phyloP scores from a whole-genome alignment of 352 stramenopile species.

The Pythium aphanidermatum region DNA sequence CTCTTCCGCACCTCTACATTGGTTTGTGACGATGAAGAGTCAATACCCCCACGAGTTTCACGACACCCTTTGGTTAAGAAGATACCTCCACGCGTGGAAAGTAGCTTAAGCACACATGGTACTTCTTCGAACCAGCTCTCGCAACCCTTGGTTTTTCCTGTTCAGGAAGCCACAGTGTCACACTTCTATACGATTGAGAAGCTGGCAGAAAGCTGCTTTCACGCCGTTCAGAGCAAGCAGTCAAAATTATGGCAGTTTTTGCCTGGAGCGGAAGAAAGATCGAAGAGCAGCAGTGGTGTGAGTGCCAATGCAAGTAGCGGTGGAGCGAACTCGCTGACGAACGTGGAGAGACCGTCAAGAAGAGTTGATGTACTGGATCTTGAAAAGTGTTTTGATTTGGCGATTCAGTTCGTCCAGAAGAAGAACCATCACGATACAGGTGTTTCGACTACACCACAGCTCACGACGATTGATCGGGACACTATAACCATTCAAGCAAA shows the following conservation, averaged over 20 bases:
- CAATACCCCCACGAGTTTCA: slow-evolving; percentile 12
- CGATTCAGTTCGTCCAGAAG: slow-evolving; percentile 53
- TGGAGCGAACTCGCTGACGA: slow-evolving; percentile 35
- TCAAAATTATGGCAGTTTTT: slow-evolving; percentile 76
- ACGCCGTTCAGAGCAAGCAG: slow-evolving; percentile 53
- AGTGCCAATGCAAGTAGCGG: slow-evolving; percentile 26
- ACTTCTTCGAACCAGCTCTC: too few species aligned
- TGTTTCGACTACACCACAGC: slow-evolving; percentile 32
- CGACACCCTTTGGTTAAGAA: too few species aligned
- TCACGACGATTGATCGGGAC: slow-evolving; percentile 61
- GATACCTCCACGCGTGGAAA: slow-evolving; percentile 38
- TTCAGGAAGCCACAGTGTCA: slow-evolving; percentile 35
- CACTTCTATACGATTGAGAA: slow-evolving; percentile 81
- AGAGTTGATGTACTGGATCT: slow-evolving; percentile 66
- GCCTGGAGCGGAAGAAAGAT: slow-evolving; percentile 49
- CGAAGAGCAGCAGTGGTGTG: slow-evolving; percentile 35
- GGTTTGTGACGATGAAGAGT: slow-evolving; percentile 1
- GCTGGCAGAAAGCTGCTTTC: slow-evolving; percentile 59
- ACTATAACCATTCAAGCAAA: slow-evolving; percentile 51
- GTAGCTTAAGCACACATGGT: too few species aligned
- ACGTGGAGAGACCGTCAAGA: slow-evolving; percentile 51
- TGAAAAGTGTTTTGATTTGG: slow-evolving; percentile 58
- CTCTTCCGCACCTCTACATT: slow-evolving; percentile 42
- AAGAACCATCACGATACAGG: slow-evolving; percentile 43
- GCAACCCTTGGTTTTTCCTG: not conserved